Evolutionary conservation across 805 yeast species (phyloP).

Genomic region (Zygotorulaspora danielsina): DNA sequence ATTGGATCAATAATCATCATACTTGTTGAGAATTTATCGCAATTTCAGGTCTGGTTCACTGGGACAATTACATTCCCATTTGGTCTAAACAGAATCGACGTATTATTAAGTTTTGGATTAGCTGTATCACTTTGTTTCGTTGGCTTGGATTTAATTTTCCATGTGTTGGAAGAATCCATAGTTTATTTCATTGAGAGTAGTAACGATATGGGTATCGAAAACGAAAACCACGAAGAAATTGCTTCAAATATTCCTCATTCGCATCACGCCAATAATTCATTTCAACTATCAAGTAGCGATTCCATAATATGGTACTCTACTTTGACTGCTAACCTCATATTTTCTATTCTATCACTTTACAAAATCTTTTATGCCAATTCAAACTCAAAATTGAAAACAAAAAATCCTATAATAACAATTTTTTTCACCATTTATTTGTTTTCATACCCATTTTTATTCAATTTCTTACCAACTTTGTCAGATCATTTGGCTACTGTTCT

Average conservation of each 20-base stretch:
- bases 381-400: constrained; percentile 31
- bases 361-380: constrained; percentile 29
- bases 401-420: constrained; percentile 34
- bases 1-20: constrained; percentile 68
- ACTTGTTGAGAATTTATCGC: constrained; percentile 74
- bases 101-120: constrained; percentile 79
- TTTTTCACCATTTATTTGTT: constrained; percentile 29
- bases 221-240: constrained; percentile 32
- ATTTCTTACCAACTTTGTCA: constrained; percentile 20
- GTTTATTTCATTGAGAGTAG: constrained; percentile 34
- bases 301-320: constrained; percentile 29
- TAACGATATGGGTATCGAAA: constrained; percentile 14
- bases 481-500: constrained; percentile 31
- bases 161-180: constrained; percentile 73
- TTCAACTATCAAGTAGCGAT: constrained; percentile 9
- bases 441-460: constrained; percentile 25
- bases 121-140: constrained; percentile 83
- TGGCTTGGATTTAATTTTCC: constrained; percentile 84
- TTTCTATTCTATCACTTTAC: constrained; percentile 26
- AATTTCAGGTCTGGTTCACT: constrained; percentile 86
- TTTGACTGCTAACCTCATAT: constrained; percentile 17
- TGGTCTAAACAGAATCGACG: constrained; percentile 89
- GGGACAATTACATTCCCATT: constrained; percentile 83
- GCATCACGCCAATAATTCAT: constrained; percentile 22
- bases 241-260: constrained; percentile 34